These are phyloP conservation scores for Elaeis guineensis DNA, from an alignment of 176 grass and related monocot genomes.

Conservation along the genomic window DNA sequence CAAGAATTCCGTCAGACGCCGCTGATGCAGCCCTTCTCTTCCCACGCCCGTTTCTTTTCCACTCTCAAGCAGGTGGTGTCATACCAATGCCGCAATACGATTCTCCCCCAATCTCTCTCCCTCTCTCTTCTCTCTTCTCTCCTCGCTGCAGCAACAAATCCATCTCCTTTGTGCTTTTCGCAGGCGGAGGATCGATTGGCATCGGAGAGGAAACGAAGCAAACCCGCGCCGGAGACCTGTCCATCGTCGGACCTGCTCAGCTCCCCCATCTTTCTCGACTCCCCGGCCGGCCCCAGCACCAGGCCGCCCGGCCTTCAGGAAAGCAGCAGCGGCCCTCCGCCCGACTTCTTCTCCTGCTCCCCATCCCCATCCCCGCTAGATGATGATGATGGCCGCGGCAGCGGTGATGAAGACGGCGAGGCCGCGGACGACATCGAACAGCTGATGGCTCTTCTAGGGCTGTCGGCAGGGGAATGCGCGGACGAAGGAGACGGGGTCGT, in stretches of 20 bases:
- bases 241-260: slow-evolving; percentile 11
- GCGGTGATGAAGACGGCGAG: background rate
- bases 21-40: slow-evolving; percentile 34
- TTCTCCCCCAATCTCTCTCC: background rate
- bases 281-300: background rate
- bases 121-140: background rate
- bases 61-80: slow-evolving; percentile 33
- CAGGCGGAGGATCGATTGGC: slow-evolving; percentile 44
- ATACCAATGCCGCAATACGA: background rate
- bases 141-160: background rate
- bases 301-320: background rate
- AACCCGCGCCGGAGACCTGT: background rate
- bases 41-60: slow-evolving; percentile 46
- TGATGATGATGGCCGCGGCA: background rate
- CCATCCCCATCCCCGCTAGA: slow-evolving; percentile 16
- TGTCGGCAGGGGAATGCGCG: slow-evolving; percentile 9
- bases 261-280: slow-evolving; percentile 42
- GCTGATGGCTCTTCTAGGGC: slow-evolving; percentile 41
- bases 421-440: slow-evolving; percentile 29
- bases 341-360: slow-evolving; percentile 39
- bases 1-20: too few relatives aligned
- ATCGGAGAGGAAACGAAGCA: slow-evolving; percentile 8
- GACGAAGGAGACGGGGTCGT: background rate
- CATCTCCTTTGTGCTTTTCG: background rate
- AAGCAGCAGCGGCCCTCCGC: slow-evolving; percentile 32